Conservation (phyloP, 2,329 filamentous ascomycete species). For the Cercospora janseana region DNA sequence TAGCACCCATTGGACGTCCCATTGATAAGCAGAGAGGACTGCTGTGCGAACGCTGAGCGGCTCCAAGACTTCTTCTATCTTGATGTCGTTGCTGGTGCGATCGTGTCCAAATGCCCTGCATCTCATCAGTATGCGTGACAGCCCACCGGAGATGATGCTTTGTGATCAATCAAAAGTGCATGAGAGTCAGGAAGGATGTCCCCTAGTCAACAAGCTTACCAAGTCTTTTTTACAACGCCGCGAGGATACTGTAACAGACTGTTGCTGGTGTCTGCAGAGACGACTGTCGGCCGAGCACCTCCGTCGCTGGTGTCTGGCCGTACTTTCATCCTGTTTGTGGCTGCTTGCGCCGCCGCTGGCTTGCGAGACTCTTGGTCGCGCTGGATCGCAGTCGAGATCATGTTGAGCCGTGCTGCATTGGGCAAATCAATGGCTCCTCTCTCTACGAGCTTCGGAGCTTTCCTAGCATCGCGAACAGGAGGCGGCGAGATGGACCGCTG, state of each 20-base stretch:
- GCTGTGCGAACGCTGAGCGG: constrained; percentile 69
- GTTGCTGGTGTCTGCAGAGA: too few relatives aligned
- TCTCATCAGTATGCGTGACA: background rate
- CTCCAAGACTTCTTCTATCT: constrained; percentile 82
- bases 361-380: constrained; percentile 27
- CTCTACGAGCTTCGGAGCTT: constrained; percentile 29
- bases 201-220: constrained; percentile 39
- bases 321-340: constrained; percentile 24
- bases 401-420: constrained; percentile 30
- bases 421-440: constrained; percentile 22
- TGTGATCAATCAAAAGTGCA: background rate
- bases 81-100: constrained; percentile 70
- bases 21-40: constrained; percentile 82
- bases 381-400: constrained; percentile 27
- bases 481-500: constrained; percentile 48
- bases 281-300: too few relatives aligned
- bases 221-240: constrained; percentile 79
- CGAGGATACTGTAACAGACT: constrained; percentile 47
- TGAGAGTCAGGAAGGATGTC: background rate
- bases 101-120: constrained; percentile 55
- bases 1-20: constrained; percentile 77
- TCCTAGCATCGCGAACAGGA: constrained; percentile 27
- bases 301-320: background rate
- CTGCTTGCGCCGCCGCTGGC: constrained; percentile 24
- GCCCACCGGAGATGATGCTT: background rate